phyloP scores from a whole-genome alignment of 2,329 filamentous ascomycete genomes.

The Fusarium sp. region DNA sequence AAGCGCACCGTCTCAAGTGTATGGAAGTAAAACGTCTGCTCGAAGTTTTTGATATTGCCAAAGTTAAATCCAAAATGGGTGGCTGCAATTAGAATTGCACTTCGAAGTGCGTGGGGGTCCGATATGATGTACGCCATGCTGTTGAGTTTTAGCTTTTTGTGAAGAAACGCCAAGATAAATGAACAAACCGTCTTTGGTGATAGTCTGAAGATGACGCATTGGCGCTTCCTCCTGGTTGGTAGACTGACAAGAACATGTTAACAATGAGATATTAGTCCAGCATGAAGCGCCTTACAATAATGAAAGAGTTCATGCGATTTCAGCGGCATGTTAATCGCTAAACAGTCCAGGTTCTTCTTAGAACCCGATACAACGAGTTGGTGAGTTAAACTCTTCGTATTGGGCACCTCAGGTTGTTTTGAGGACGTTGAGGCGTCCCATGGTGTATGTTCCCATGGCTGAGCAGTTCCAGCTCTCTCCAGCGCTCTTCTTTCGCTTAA shows the following conservation, averaged over 20 bases:
- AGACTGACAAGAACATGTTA: not conserved
- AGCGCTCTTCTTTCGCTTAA: constrained; percentile 7
- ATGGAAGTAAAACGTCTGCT: constrained; percentile 13
- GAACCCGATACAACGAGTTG: constrained; percentile 9
- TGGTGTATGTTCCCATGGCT: constrained; percentile 4
- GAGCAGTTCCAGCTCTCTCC: constrained; percentile 1
- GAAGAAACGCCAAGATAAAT: fast-evolving
- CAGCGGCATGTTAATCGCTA: constrained; percentile 14
- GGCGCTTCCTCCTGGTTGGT: not conserved
- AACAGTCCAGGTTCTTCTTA: not conserved
- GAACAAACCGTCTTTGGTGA: not conserved
- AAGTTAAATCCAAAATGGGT: constrained; percentile 14
- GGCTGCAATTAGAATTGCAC: constrained; percentile 6
- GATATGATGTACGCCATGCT: constrained; percentile 1
- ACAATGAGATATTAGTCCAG: fast-evolving
- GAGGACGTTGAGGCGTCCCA: constrained; percentile 3
- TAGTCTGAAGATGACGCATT: not conserved
- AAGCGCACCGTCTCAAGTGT: constrained; percentile 8
- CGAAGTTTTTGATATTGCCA: not conserved
- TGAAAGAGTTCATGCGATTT: constrained; percentile 21
- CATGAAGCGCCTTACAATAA: not conserved
- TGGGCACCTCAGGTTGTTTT: not conserved
- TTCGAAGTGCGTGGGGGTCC: constrained; percentile 12
- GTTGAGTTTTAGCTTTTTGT: not conserved
- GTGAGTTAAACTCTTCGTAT: not conserved